Base-by-base conservation (phyloP, 257 asterid species). In the Solanum pennellii region DNA sequence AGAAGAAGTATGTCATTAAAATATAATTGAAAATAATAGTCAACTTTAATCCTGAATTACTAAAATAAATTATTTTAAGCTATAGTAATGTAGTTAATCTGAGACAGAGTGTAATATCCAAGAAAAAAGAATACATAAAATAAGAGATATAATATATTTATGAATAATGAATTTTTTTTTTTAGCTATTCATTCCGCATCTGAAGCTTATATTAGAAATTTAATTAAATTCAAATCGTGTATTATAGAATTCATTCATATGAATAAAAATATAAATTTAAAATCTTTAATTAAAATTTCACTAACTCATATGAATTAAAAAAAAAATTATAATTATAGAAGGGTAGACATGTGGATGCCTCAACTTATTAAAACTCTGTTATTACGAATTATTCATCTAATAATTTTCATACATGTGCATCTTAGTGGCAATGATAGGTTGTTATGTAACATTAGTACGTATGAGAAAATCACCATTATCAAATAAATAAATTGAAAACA, bases 201-300 rank as follows among this genome's bases (percentile, higher is more conserved):
- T 15, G 0, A 6, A 49, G 59, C 3, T 14, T 47, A 10, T 56
- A 56, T 56, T 56, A 18, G 2, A 56, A 18, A 3, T 18, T 18
- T 2, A 1, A 56, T 18, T 56, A 56, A 56, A 56, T 56, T 45
- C 2, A 56, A 0, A 56, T 56, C 2, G 2, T 18, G 11, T 1
- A 56, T 16, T 6, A 0, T 18, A 56, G 0, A 4, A 3, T 56
- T 9, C 1, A 52, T 52, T 52, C 4, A 7, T 4, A 33, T 3
- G 1, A 33, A 33, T 33, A 33, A 47, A 5, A 5, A 12, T 49
- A 4, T 0, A 16, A 14, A 49, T 49, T 49, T 5, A 56, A 7
- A 18, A 56, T 4, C 0, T 18, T 23, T 18, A 0, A 52, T 18
- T 52, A 56, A 49, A 6, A 15, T 49, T 7, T 0, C 3, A 49